These are phyloP conservation scores for Aspergillus bridgeri DNA, from an alignment of 495 filamentous ascomycete species.

Conservation along the genomic window DNA sequence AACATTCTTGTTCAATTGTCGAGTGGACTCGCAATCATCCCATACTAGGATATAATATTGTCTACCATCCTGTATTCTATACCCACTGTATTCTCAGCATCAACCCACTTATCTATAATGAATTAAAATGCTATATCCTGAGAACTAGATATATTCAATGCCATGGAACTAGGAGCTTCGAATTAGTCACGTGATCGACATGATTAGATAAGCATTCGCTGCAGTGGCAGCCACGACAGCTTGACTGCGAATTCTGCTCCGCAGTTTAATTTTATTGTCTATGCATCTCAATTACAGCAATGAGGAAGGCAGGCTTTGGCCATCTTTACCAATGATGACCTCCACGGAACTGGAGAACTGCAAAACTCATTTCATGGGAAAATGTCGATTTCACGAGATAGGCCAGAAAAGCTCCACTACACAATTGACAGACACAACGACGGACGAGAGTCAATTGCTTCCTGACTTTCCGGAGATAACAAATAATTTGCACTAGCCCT, in stretches of 20 bases:
- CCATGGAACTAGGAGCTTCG: too few species aligned
- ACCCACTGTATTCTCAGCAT: too few species aligned
- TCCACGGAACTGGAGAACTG: background rate
- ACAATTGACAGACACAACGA: background rate
- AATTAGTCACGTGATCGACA: too few species aligned
- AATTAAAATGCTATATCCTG: too few species aligned
- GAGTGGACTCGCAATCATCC: too few species aligned
- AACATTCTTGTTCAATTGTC: too few species aligned
- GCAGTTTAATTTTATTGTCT: background rate
- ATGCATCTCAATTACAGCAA: background rate
- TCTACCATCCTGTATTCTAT: too few species aligned
- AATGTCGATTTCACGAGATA: background rate
- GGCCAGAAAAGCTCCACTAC: background rate
- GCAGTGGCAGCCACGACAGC: background rate
- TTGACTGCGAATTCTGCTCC: background rate
- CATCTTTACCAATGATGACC: background rate
- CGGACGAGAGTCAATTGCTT: background rate
- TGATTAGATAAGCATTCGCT: too few species aligned
- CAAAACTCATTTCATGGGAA: background rate
- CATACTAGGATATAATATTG: too few species aligned
- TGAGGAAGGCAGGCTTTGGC: background rate
- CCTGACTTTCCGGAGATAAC: background rate
- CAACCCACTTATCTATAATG: too few species aligned
- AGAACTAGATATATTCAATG: too few species aligned
- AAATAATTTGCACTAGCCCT: background rate